phyloP scores from a whole-genome alignment of 495 filamentous ascomycete species.

The Aspergillus carlsbadensis region DNA sequence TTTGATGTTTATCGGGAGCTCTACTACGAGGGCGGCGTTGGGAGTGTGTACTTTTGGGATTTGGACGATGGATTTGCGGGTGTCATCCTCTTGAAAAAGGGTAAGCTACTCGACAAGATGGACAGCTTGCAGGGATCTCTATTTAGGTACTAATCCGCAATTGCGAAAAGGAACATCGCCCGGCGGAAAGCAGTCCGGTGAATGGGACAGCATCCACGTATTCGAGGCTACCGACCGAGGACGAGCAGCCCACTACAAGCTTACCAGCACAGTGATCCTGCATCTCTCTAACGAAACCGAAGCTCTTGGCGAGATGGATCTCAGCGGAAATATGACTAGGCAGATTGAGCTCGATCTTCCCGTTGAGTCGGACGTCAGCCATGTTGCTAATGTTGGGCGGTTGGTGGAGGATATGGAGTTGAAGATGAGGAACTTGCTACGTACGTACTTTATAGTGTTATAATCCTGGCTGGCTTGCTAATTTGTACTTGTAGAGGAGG shows the following conservation, averaged over 20 bases:
- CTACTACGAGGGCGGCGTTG: constrained; percentile 96
- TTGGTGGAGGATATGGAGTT: constrained; percentile 99
- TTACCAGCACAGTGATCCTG: constrained; percentile 95
- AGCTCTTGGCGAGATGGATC: constrained; percentile 82
- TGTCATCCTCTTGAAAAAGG: constrained; percentile 92
- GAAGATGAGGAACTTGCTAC: constrained; percentile 98
- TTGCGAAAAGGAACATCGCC: constrained; percentile 56
- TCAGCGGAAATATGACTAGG: constrained; percentile 96
- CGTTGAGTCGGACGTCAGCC: constrained; percentile 85
- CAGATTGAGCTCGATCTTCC: constrained; percentile 90
- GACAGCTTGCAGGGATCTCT: background rate
- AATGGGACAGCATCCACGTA: constrained; percentile 98
- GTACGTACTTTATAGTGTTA: constrained; percentile 35
- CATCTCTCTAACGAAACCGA: constrained; percentile 72
- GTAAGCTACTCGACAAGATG: constrained; percentile 38
- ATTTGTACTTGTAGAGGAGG: constrained; percentile 63
- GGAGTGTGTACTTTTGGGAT: constrained; percentile 97
- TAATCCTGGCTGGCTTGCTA: constrained; percentile 5
- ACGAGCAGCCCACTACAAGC: constrained; percentile 91
- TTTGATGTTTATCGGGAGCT: constrained; percentile 97
- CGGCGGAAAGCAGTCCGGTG: constrained; percentile 70
- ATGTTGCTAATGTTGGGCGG: constrained; percentile 92
- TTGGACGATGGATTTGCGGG: constrained; percentile 98
- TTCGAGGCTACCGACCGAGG: constrained; percentile 93
- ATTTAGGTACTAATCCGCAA: constrained; percentile 1